These are phyloP conservation scores for Trametes versicolor DNA, from an alignment of 1,284 basidiomycete species.

Conservation along the genomic window DNA sequence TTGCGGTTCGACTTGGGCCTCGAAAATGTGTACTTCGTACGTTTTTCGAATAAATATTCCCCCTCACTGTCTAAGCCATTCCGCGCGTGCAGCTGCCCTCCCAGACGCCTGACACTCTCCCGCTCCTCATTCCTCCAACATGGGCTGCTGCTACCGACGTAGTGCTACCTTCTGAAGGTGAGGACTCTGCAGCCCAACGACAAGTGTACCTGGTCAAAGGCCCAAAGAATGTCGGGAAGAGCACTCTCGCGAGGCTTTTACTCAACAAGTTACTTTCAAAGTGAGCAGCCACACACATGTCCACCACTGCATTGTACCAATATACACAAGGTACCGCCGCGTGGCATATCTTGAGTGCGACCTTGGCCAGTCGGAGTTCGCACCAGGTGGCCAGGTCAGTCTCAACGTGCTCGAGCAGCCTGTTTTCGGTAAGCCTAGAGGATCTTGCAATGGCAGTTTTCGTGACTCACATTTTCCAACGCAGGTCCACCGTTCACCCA, in stretches of 20 bases:
- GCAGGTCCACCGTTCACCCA: conserved; percentile 90
- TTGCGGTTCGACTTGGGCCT: conserved; percentile 52
- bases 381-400: conserved; percentile 86
- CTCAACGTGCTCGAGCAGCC: conserved; percentile 77
- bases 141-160: conserved; percentile 63
- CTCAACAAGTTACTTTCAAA: conserved; percentile 75
- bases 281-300: conserved; percentile 46
- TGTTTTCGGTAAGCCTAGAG: conserved; percentile 67
- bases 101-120: conserved; percentile 54
- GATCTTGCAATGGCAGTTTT: not conserved
- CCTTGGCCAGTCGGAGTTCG: conserved; percentile 94
- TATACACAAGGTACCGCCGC: conserved; percentile 60
- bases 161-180: conserved; percentile 1
- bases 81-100: conserved; percentile 49
- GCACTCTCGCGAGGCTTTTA: conserved; percentile 81
- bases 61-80: conserved; percentile 11
- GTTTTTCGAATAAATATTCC: conserved; percentile 36
- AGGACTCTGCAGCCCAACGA: conserved; percentile 13
- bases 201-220: conserved; percentile 78
- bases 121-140: conserved; percentile 61
- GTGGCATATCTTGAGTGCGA: conserved; percentile 95
- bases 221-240: conserved; percentile 90
- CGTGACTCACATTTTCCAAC: conserved; percentile 3
- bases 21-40: conserved; percentile 64
- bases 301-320: conserved; percentile 17